These are phyloP conservation scores for Mycena alexandri DNA, from an alignment of 768 basidiomycete genomes.

Conservation along the genomic window DNA sequence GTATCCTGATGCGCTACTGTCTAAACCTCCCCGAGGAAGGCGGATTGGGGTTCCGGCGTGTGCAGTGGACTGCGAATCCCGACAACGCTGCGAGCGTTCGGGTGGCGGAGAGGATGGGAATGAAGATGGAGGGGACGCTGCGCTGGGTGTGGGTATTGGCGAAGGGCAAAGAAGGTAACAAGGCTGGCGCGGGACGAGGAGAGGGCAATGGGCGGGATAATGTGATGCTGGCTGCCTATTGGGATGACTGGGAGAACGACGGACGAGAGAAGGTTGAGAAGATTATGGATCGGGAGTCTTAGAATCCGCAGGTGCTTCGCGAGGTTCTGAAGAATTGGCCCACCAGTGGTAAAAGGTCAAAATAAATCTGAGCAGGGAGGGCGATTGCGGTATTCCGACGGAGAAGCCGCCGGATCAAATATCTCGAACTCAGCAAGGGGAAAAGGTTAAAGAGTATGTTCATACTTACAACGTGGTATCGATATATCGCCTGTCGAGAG, in stretches of 20 bases:
- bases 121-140: slow-evolving; percentile 55
- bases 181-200: slow-evolving; percentile 40
- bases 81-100: slow-evolving; percentile 53
- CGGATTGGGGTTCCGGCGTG: slow-evolving; percentile 60
- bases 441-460: no score
- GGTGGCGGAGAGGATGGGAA: slow-evolving; percentile 60
- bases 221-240: slow-evolving; percentile 50
- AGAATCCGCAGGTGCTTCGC: slow-evolving; percentile 1
- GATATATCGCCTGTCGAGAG: no score
- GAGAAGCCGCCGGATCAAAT: no score
- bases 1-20: slow-evolving; percentile 49
- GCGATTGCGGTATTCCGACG: no score
- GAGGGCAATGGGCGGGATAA: slow-evolving; percentile 46
- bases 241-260: slow-evolving; percentile 59
- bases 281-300: slow-evolving; percentile 23
- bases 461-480: no score
- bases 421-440: no score
- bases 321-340: no score
- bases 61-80: slow-evolving; percentile 60
- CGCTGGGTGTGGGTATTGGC: slow-evolving; percentile 57
- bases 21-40: slow-evolving; percentile 45
- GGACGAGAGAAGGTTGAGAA: slow-evolving; percentile 45
- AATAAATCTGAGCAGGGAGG: no score
- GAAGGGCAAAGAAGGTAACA: slow-evolving; percentile 45
- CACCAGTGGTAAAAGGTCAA: no score